A percentile compares a stretch with the other conserved stretches of the same genome.
Conservation (phyloP, 345 rosid species). For the Salix udensis region DNA sequence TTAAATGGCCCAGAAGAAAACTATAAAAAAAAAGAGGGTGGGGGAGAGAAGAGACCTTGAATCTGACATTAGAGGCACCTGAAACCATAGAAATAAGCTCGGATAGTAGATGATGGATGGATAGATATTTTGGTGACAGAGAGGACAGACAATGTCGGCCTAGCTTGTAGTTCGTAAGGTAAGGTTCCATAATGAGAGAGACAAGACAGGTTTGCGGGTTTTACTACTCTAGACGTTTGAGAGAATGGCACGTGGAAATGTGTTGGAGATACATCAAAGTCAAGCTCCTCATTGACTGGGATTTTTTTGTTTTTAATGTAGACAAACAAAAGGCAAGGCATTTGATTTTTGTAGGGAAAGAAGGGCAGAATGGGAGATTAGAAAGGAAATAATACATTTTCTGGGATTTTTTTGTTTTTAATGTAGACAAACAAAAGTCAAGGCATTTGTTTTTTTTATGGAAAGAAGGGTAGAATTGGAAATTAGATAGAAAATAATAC, state of each 20-base stretch:
- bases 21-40: background rate
- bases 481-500: too few relatives aligned
- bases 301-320: background rate
- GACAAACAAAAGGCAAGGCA: background rate
- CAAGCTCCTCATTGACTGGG: background rate
- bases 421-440: too few relatives aligned
- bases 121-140: background rate
- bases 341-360: too few relatives aligned
- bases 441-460: too few relatives aligned
- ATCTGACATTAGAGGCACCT: background rate
- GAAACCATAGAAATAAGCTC: background rate
- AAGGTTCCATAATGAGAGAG: background rate
- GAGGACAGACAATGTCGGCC: background rate
- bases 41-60: background rate
- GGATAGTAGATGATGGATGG: background rate
- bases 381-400: too few relatives aligned
- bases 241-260: background rate
- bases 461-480: too few relatives aligned
- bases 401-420: too few relatives aligned
- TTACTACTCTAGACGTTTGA: background rate
- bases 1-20: background rate
- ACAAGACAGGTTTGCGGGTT: background rate
- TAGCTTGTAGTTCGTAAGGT: background rate
- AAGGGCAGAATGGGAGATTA: too few relatives aligned
- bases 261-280: background rate